Conservation (phyloP, 345 rosid species). For the Hibiscus mutabilis region DNA sequence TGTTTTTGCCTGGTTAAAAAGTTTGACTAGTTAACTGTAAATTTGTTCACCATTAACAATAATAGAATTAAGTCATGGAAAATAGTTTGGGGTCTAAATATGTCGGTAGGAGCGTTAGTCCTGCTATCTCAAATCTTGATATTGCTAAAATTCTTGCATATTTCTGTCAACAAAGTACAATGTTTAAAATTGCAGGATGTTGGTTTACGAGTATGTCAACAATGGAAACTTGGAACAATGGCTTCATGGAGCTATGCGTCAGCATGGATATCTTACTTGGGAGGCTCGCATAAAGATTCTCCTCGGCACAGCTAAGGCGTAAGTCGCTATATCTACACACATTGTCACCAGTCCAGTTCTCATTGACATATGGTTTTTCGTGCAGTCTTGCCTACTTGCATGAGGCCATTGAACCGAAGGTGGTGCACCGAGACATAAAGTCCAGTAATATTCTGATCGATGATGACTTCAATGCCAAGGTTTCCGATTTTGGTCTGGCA, state of each 20-base stretch:
- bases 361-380: constrained; percentile 6
- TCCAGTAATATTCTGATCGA: constrained; percentile 94
- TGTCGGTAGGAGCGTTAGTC: neutral
- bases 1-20: neutral
- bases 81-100: neutral
- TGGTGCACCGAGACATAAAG: constrained; percentile 97
- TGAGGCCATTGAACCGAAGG: constrained; percentile 99
- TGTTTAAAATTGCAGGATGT: constrained; percentile 32
- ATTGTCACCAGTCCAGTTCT: constrained; percentile 11
- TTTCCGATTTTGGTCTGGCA: constrained; percentile 97
- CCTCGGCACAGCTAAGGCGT: constrained; percentile 88
- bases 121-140: neutral
- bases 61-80: neutral
- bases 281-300: constrained; percentile 75
- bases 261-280: constrained; percentile 79
- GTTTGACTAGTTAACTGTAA: neutral
- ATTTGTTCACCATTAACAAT: neutral
- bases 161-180: neutral
- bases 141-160: neutral
- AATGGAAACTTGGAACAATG: constrained; percentile 84
- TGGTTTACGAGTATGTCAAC: constrained; percentile 78
- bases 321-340: constrained; percentile 21
- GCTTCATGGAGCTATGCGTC: constrained; percentile 84
- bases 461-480: constrained; percentile 85
- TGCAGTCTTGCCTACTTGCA: constrained; percentile 96